Evolutionary conservation across 345 rosid species (phyloP).

Genomic region (Clarkia xantiana): DNA sequence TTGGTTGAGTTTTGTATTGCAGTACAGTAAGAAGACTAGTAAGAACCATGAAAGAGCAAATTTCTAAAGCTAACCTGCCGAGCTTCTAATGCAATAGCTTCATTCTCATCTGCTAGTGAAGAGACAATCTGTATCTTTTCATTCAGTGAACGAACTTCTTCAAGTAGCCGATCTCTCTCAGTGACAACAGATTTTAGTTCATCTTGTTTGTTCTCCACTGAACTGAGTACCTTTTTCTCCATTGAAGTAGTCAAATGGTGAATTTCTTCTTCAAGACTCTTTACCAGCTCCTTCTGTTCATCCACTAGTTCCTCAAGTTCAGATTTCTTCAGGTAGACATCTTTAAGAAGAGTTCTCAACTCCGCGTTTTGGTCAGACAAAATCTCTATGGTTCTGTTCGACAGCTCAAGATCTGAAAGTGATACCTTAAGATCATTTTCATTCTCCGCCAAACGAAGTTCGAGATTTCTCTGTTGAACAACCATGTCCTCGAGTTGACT

Average conservation of each 20-base stretch:
- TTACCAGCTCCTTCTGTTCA: conserved; percentile 55
- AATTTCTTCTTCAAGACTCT: conserved; percentile 68
- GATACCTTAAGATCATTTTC: conserved; percentile 39
- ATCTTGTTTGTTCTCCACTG: conserved; percentile 35
- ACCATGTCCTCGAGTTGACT: conserved; percentile 43
- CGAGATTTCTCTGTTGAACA: conserved; percentile 36
- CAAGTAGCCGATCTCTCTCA: conserved; percentile 51
- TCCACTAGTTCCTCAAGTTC: conserved; percentile 60
- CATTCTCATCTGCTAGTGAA: conserved; percentile 74
- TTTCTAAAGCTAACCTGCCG: conserved; percentile 38
- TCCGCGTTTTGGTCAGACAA: conserved; percentile 58
- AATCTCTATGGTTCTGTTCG: conserved; percentile 35
- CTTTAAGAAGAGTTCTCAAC: conserved; percentile 45
- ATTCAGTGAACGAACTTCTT: conserved; percentile 45
- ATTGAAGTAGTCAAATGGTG: conserved; percentile 38
- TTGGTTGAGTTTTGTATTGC: no score
- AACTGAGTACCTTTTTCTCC: conserved; percentile 30
- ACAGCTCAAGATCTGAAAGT: conserved; percentile 38
- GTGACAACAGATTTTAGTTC: conserved; percentile 27
- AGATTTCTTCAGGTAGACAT: conserved; percentile 44
- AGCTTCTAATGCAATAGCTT: conserved; percentile 71
- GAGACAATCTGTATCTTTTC: conserved; percentile 53
- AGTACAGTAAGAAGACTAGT: not conserved
- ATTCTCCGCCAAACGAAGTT: conserved; percentile 31
- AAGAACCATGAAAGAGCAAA: conserved; percentile 2